Conservation (phyloP, 2,329 filamentous ascomycete species). For the Bertia moriformis region DNA sequence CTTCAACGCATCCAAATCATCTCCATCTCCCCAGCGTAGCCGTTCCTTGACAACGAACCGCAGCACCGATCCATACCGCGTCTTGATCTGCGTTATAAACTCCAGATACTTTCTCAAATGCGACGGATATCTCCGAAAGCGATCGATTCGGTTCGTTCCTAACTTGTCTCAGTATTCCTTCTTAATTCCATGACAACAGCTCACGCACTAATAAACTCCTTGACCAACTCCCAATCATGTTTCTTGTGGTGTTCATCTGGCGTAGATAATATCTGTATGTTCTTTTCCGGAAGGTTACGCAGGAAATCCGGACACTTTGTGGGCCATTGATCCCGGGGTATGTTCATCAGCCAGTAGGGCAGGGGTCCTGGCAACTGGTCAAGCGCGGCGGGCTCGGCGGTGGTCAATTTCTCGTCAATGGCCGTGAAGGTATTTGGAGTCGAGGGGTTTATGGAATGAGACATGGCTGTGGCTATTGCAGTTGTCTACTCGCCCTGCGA, state of each 20-base stretch:
- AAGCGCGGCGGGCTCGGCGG: background rate
- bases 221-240: slow-evolving; percentile 58
- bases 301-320: slow-evolving; percentile 61
- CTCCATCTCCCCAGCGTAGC: slow-evolving; percentile 48
- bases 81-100: slow-evolving; percentile 49
- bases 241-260: slow-evolving; percentile 50
- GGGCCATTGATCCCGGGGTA: slow-evolving; percentile 47
- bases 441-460: no score
- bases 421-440: background rate
- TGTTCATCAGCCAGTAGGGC: slow-evolving; percentile 75
- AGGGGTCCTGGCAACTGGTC: slow-evolving; percentile 5
- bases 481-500: no score
- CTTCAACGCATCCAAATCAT: slow-evolving; percentile 10
- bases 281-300: slow-evolving; percentile 46
- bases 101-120: slow-evolving; percentile 65
- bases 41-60: slow-evolving; percentile 59
- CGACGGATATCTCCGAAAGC: slow-evolving; percentile 63
- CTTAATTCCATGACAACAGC: background rate
- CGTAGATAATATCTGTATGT: slow-evolving; percentile 54
- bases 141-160: slow-evolving; percentile 51
- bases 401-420: background rate
- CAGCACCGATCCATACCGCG: slow-evolving; percentile 62
- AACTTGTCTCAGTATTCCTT: no score
- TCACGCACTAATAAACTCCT: slow-evolving; percentile 31
- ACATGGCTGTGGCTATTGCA: no score